phyloP scores from a whole-genome alignment of 257 asterid species.

The Rhazya stricta region DNA sequence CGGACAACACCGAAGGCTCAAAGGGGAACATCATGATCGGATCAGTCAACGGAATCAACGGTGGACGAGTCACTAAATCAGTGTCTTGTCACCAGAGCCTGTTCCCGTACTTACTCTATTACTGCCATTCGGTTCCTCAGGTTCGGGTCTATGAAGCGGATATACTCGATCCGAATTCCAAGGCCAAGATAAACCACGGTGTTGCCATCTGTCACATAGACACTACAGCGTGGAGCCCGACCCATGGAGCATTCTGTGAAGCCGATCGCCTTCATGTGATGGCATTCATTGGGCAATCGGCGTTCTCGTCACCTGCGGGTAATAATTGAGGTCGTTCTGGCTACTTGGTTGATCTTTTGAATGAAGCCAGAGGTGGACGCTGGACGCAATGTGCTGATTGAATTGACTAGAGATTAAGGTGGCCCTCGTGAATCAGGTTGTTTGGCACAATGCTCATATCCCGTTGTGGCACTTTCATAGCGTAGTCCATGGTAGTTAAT shows the following conservation, averaged over 20 bases:
- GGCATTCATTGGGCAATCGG: too few relatives aligned
- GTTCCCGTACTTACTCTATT: slow-evolving; percentile 69
- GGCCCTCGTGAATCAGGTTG: too few relatives aligned
- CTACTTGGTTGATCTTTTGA: too few relatives aligned
- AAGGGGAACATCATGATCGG: slow-evolving; percentile 47
- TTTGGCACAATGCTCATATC: too few relatives aligned
- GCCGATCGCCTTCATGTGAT: too few relatives aligned
- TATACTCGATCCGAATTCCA: slow-evolving; percentile 52
- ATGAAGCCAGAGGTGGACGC: too few relatives aligned
- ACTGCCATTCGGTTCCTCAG: slow-evolving; percentile 87
- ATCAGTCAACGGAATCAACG: slow-evolving; percentile 57
- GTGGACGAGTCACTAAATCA: slow-evolving; percentile 65
- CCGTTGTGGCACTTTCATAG: too few relatives aligned
- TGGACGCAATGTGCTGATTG: too few relatives aligned
- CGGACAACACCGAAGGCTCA: slow-evolving; percentile 49
- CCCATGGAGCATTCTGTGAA: slow-evolving; percentile 88
- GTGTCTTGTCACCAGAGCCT: slow-evolving; percentile 90
- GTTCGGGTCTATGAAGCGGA: slow-evolving; percentile 93
- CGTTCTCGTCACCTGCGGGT: too few relatives aligned
- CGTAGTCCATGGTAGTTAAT: too few relatives aligned
- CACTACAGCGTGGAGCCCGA: slow-evolving; percentile 69
- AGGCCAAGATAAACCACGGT: slow-evolving; percentile 57
- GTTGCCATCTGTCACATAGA: slow-evolving; percentile 88
- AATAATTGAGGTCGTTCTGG: too few relatives aligned
- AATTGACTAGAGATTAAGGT: too few relatives aligned